Evolutionary conservation across 2,329 filamentous ascomycete genomes (phyloP), one percentile per base, ranked within the genome.

Genomic region (Plectosphaerella cucumerina): DNA sequence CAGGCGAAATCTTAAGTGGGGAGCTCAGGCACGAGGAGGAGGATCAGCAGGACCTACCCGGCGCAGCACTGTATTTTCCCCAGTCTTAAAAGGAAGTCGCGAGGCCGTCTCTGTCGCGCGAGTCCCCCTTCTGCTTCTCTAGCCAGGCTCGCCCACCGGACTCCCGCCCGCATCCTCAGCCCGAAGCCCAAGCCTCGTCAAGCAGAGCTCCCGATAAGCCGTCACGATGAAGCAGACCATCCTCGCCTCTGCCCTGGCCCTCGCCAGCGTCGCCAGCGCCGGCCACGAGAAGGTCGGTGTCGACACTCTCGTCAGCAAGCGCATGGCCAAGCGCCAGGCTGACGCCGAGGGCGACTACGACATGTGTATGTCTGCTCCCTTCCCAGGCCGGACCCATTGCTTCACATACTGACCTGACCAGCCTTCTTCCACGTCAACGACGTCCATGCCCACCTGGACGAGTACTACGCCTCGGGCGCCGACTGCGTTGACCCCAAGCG

Each of bases 381-480:
- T 11, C n/a, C n/a, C n/a, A n/a, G n/a, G 6, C 6, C 14, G 6
- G 35, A 44, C 20, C 9, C 8, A 8, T 43, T 21, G 20, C 5
- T 9, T 37, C 35, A 12, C 17, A 37, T 15, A 9, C 35, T 37
- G 9, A 37, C 35, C 34, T 37, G 3, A 2, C 5, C 50, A 74
- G 71, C 82, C 6, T 85, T 86, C 69, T 86, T 85, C 67, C 84
- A 87, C 63, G 75, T 87, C 71, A 87, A 87, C 60, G 84, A 87
- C 61, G 81, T 87, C 14, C 84, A 87, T 62, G 77, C 84, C 14
- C 84, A 87, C 61, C 70, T 87, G 17, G 83, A 86, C 61, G 67
- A 86, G 64, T 87, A 81, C 65, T 71, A 76, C 23, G 74, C 76
- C 14, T 80, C 80, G 0, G 84, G 84, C 50, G 79, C 80, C 11